Evolutionary conservation across 306 rosid species (phyloP).

Genomic region (Medicago lupulina): DNA sequence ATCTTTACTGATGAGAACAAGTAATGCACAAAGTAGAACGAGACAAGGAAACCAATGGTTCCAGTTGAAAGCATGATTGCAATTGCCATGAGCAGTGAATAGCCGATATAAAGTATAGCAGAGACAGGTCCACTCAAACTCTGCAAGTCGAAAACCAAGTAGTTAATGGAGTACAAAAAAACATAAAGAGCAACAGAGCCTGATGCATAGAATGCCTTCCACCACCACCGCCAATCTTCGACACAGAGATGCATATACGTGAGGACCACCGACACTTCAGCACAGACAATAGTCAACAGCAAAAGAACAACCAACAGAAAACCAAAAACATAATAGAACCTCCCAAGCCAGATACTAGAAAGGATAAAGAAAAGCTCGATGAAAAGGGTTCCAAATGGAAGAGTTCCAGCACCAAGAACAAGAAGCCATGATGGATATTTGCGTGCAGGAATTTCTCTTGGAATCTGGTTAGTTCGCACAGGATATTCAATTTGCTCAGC

Average conservation of each 20-base stretch:
- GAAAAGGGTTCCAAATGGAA: conserved; percentile 96
- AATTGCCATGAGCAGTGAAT: conserved; percentile 88
- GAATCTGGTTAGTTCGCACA: conserved; percentile 93
- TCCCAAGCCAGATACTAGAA: conserved; percentile 98
- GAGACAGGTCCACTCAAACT: conserved; percentile 98
- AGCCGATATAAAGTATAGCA: conserved; percentile 85
- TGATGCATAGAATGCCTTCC: conserved; percentile 97
- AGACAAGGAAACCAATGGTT: conserved; percentile 82
- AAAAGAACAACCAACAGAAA: conserved; percentile 81
- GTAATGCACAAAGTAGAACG: conserved; percentile 95
- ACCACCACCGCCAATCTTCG: conserved; percentile 99
- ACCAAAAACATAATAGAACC: conserved; percentile 94
- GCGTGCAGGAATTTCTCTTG: conserved; percentile 89
- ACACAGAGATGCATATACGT: conserved; percentile 98
- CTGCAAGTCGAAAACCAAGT: conserved; percentile 91
- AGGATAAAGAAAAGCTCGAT: conserved; percentile 97
- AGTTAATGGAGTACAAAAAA: conserved; percentile 91
- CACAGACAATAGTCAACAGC: conserved; percentile 82
- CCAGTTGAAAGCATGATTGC: conserved; percentile 96
- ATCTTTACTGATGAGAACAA: conserved; percentile 94
- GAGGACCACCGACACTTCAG: conserved; percentile 96
- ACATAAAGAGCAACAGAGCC: conserved; percentile 92
- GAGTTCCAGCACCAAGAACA: conserved; percentile 95
- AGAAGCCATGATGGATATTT: conserved; percentile 98
- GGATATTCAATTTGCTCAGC: conserved; percentile 78